These are phyloP conservation scores for Nothophytophthora sp. DNA, from an alignment of 352 stramenopile genomes.

Conservation along the genomic window DNA sequence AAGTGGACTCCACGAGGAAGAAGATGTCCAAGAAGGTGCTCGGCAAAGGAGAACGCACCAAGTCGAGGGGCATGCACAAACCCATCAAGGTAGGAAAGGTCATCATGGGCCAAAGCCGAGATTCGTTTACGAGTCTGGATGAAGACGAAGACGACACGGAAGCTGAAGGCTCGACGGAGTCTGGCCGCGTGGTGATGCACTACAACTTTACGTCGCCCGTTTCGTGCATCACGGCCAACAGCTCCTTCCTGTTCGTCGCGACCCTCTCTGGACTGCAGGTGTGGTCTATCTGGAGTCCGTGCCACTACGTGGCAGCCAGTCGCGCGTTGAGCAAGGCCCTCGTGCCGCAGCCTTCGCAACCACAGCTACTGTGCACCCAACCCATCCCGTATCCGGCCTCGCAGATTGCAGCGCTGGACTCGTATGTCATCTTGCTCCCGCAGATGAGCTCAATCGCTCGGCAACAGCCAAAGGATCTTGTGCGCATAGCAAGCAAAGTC, in stretches of 20 bases:
- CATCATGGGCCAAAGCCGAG: constrained; percentile 18
- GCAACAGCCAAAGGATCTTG: constrained; percentile 28
- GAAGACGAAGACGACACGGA: constrained; percentile 15
- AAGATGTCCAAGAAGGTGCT: constrained; percentile 82
- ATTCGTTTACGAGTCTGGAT: constrained; percentile 41
- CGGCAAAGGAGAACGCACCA: constrained; percentile 46
- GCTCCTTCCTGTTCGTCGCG: constrained; percentile 83
- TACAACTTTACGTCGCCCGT: constrained; percentile 75
- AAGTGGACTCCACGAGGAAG: constrained; percentile 72
- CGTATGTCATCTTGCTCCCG: constrained; percentile 73
- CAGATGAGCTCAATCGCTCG: constrained; percentile 20
- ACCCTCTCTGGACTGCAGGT: constrained; percentile 72
- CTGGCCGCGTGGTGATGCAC: constrained; percentile 82
- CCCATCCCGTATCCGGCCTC: constrained; percentile 57
- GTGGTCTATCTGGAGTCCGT: constrained; percentile 89
- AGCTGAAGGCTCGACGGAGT: constrained; percentile 35
- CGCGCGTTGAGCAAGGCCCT: constrained; percentile 55
- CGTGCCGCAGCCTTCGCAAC: constrained; percentile 69
- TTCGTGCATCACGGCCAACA: constrained; percentile 76
- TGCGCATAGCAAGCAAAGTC: constrained; percentile 42
- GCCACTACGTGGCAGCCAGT: constrained; percentile 74
- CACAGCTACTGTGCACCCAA: constrained; percentile 67
- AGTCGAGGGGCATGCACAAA: constrained; percentile 41
- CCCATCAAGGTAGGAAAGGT: constrained; percentile 41
- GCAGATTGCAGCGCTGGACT: constrained; percentile 73